Percentiles rank a stretch among this genome's conserved stretches.
phyloP scores from a whole-genome alignment of 768 basidiomycete genomes.

The Amanita pseudoporphyria region DNA sequence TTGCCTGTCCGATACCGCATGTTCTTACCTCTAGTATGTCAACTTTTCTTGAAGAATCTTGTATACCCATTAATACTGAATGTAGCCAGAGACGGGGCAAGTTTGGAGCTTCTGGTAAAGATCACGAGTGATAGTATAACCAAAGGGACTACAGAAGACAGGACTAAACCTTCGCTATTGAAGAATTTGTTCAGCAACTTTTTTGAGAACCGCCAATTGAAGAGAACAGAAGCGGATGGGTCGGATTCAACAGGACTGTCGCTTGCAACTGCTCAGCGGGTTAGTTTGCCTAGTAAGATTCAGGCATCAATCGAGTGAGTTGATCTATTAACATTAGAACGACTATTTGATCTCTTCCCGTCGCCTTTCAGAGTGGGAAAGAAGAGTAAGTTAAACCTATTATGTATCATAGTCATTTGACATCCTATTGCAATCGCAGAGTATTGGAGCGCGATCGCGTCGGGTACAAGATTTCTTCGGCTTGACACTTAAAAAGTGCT shows the following conservation, averaged over 20 bases:
- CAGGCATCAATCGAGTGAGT: neutral
- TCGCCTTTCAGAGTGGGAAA: neutral
- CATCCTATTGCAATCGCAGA: neutral
- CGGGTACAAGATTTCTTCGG: too few relatives aligned
- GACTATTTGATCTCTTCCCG: neutral
- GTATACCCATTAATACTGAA: neutral
- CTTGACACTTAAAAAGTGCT: too few relatives aligned
- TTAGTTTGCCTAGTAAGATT: neutral
- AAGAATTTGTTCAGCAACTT: neutral
- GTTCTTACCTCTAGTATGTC: neutral
- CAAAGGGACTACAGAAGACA: too few relatives aligned
- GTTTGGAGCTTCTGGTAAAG: neutral
- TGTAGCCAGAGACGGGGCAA: neutral
- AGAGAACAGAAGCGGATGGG: neutral
- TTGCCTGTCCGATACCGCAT: neutral
- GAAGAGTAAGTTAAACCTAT: neutral
- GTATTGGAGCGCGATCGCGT: neutral
- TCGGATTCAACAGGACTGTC: neutral
- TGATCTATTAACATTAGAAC: too few relatives aligned
- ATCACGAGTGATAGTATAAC: neutral
- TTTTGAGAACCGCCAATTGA: neutral
- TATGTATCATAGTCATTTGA: too few relatives aligned
- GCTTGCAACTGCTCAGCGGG: constrained; percentile 2
- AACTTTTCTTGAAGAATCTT: neutral
- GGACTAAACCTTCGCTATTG: neutral